phyloP scores from a whole-genome alignment of 2,329 filamentous ascomycete species.

The Diaporthe sp. region DNA sequence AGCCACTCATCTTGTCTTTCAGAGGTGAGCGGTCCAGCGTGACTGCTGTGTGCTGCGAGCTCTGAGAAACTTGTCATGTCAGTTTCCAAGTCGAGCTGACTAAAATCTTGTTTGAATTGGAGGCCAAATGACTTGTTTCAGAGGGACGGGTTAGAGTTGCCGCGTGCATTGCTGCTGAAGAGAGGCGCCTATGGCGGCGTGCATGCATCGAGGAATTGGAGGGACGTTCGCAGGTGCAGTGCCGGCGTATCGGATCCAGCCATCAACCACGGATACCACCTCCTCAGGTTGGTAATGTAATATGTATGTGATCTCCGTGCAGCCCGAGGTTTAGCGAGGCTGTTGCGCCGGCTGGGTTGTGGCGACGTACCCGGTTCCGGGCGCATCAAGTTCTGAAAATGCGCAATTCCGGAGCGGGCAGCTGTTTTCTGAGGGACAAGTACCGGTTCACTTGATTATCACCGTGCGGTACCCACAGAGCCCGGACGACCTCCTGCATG shows the following conservation, averaged over 20 bases:
- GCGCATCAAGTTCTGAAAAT: neutral
- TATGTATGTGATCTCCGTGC: slow-evolving; percentile 33
- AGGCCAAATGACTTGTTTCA: slow-evolving; percentile 14
- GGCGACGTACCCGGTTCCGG: neutral
- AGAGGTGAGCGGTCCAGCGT: neutral
- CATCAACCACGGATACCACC: neutral
- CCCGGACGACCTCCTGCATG: slow-evolving; percentile 36
- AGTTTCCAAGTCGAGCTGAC: neutral
- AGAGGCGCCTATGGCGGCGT: slow-evolving; percentile 8
- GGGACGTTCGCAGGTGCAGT: neutral
- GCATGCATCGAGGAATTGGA: neutral
- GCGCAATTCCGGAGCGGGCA: neutral
- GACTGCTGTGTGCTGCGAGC: slow-evolving; percentile 9
- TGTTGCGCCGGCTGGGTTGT: slow-evolving; percentile 8
- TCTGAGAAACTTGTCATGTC: neutral
- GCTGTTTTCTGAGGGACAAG: neutral
- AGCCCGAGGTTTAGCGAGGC: slow-evolving; percentile 20
- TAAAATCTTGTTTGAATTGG: slow-evolving; percentile 27
- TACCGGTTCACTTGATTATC: neutral
- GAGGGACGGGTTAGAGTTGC: slow-evolving; percentile 7
- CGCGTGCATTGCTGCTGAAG: slow-evolving; percentile 3
- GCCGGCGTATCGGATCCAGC: slow-evolving; percentile 23
- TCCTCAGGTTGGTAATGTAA: neutral
- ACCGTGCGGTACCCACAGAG: slow-evolving; percentile 31
- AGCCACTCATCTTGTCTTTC: slow-evolving; percentile 15